phyloP scores from a whole-genome alignment of 2,329 filamentous ascomycete genomes.

The Penicillium brasilianum region DNA sequence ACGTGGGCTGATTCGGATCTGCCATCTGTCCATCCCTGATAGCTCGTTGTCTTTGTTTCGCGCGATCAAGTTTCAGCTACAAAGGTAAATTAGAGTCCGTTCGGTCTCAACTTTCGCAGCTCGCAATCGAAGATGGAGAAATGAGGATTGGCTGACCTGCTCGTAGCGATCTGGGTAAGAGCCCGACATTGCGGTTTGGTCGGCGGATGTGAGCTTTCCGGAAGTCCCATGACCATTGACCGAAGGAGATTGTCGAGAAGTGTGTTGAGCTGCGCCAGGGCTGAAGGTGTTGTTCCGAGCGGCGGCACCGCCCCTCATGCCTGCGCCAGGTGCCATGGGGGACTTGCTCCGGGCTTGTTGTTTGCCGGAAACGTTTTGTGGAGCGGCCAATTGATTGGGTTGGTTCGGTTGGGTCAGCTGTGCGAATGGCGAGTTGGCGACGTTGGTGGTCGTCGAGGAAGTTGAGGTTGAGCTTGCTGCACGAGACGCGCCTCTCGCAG shows the following conservation, averaged over 20 bases:
- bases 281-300: conserved; percentile 5
- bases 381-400: not conserved
- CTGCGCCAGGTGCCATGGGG: conserved; percentile 8
- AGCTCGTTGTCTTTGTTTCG: conserved; percentile 56
- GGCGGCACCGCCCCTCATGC: not conserved
- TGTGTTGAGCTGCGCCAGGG: conserved; percentile 10
- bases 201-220: conserved; percentile 25
- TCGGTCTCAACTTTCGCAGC: conserved; percentile 5
- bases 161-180: conserved; percentile 45
- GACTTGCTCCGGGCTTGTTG: conserved; percentile 26
- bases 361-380: conserved; percentile 22
- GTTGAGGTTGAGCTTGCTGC: conserved; percentile 3
- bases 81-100: conserved; percentile 1
- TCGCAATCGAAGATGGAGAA: not conserved
- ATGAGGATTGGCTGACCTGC: conserved; percentile 34
- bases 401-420: conserved; percentile 31
- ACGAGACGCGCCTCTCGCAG: conserved; percentile 20
- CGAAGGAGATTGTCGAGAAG: conserved; percentile 16
- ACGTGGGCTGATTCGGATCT: conserved; percentile 65
- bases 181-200: conserved; percentile 30
- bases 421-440: conserved; percentile 33
- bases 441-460: conserved; percentile 1
- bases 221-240: conserved; percentile 14
- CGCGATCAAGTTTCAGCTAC: conserved; percentile 57
- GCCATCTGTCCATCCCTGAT: conserved; percentile 60